phyloP scores from a whole-genome alignment of 78 protist genomes.

The Polysphondylium violaceum region DNA sequence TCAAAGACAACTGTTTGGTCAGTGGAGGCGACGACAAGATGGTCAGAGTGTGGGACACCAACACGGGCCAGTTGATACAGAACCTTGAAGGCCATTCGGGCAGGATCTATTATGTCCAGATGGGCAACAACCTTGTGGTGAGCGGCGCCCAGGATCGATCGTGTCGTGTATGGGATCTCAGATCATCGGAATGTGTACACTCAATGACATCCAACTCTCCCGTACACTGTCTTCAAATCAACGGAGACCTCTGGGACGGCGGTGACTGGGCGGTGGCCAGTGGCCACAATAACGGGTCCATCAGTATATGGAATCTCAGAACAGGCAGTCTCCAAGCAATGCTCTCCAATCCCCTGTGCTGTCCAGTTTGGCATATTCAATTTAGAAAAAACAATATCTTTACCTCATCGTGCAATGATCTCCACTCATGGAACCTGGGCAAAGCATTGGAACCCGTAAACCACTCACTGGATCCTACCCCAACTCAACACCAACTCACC shows the following conservation, averaged over 20 bases:
- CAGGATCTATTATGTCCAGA: constrained; percentile 61
- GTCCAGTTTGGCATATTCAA: constrained; percentile 82
- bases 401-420: constrained; percentile 35
- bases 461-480: neutral
- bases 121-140: constrained; percentile 54
- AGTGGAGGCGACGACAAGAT: constrained; percentile 62
- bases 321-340: constrained; percentile 54
- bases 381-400: constrained; percentile 41
- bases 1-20: constrained; percentile 43
- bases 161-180: constrained; percentile 55
- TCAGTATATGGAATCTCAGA: constrained; percentile 68
- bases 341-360: constrained; percentile 41
- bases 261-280: constrained; percentile 60
- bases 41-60: constrained; percentile 72
- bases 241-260: constrained; percentile 8
- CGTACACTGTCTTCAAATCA: constrained; percentile 56
- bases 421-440: neutral
- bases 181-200: constrained; percentile 23
- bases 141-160: constrained; percentile 70
- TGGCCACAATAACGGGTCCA: constrained; percentile 73
- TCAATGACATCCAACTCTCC: constrained; percentile 43
- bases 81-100: constrained; percentile 53
- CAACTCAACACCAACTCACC: neutral
- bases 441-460: neutral
- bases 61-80: constrained; percentile 54